Percentiles rank a stretch among this genome's conserved stretches.
Conservation (phyloP, 345 rosid genomes). For the Sisymbrium irio region DNA sequence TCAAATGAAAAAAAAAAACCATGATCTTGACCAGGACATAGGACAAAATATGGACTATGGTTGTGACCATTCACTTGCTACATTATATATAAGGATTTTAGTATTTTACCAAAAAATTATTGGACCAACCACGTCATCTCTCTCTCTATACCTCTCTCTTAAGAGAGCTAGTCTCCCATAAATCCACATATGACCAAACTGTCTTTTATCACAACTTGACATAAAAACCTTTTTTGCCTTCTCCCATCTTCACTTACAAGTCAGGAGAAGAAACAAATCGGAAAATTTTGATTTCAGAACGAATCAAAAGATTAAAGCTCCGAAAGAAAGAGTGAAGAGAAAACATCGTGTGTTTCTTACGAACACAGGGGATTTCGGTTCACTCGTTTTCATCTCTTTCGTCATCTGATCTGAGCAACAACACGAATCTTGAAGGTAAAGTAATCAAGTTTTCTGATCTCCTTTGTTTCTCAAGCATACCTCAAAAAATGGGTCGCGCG, state of each 20-base stretch:
- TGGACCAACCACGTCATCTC: conserved; percentile 27
- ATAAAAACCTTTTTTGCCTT: neutral
- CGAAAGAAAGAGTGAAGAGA: neutral
- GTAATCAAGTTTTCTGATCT: neutral
- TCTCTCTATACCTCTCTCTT: conserved; percentile 18
- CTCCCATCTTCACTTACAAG: conserved; percentile 18
- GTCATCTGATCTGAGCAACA: neutral
- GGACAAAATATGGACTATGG: neutral
- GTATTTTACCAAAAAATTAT: neutral
- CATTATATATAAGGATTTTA: neutral
- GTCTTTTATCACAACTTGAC: conserved; percentile 9
- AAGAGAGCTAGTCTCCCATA: conserved; percentile 11
- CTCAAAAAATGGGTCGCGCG: conserved; percentile 27
- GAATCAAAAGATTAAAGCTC: conserved; percentile 3
- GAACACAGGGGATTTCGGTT: conserved; percentile 8
- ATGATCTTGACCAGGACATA: neutral
- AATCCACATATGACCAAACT: neutral
- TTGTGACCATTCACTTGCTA: conserved; percentile 26
- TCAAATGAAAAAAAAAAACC: neutral
- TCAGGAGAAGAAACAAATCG: conserved; percentile 23
- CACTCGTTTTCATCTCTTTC: neutral
- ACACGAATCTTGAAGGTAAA: conserved; percentile 22
- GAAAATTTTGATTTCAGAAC: conserved; percentile 9
- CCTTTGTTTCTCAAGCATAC: neutral
- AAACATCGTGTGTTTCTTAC: neutral